Evolutionary conservation across 169 alveolate species (phyloP).

Genomic region (Cyclospora cayetanensis): DNA sequence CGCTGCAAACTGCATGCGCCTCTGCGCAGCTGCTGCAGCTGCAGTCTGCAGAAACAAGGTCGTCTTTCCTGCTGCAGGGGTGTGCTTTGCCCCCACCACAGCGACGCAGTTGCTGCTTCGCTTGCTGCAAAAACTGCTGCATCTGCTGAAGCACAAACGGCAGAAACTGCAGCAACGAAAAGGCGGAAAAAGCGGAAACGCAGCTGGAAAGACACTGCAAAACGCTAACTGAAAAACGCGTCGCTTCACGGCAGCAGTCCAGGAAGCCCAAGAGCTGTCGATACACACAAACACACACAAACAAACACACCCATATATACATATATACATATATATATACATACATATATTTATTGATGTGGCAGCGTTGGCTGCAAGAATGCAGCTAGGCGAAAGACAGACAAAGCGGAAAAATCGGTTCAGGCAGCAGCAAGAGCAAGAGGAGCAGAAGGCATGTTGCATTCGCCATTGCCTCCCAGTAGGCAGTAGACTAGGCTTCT

Average conservation of each 20-base stretch:
- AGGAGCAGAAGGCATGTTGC: not conserved
- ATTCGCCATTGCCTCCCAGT: not conserved
- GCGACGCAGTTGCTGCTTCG: not conserved
- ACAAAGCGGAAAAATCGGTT: not conserved
- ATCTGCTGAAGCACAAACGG: slow-evolving; percentile 45
- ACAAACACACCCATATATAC: too few species aligned
- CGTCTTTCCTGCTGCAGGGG: not conserved
- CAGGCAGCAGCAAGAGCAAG: not conserved
- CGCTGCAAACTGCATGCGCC: not conserved
- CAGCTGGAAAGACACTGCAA: slow-evolving; percentile 49
- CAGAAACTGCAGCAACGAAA: slow-evolving; percentile 7
- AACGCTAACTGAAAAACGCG: not conserved
- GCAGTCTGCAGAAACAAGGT: not conserved
- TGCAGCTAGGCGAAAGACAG: too few species aligned
- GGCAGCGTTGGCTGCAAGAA: too few species aligned
- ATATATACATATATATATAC: too few species aligned
- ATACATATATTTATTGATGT: too few species aligned
- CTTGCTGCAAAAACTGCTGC: slow-evolving; percentile 22
- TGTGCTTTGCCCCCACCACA: slow-evolving; percentile 9
- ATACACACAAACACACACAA: too few species aligned
- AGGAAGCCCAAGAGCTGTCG: slow-evolving; percentile 26
- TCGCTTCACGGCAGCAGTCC: not conserved
- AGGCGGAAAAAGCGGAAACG: slow-evolving; percentile 20
- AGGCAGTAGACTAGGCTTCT: not conserved
- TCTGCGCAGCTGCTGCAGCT: slow-evolving; percentile 59